Base-by-base conservation (phyloP, 163 green algal genomes). In the Prototheca cutis region DNA sequence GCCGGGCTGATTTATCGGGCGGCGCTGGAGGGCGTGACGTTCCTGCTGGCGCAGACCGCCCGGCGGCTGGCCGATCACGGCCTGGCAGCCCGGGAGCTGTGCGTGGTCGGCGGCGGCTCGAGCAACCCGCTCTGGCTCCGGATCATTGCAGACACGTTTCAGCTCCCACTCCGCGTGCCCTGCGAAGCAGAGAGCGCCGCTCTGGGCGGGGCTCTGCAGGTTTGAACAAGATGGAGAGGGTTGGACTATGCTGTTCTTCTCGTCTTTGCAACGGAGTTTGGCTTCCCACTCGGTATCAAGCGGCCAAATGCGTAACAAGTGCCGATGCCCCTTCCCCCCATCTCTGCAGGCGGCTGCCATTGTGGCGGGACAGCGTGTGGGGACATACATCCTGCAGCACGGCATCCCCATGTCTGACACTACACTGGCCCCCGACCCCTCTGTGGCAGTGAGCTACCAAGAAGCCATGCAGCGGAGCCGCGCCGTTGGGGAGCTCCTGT, bases 181-280 rank as follows among this genome's bases (percentile, higher is more conserved):
- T 55, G 76, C 1, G 87, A 95, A 62, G 55, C 81, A 1, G 88
- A 96, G 71, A 82, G 77, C 23, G 88, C 87, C 23, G 87, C 88
- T 2, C 70, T 94, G 15, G 88, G 88, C 1, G 88, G 78, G 4
- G 88, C 87, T 29, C 72, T 95, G 70, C 88, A 96, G 68, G 87
- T 82, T n/a, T n/a, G n/a, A n/a, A n/a, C n/a, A n/a, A n/a, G n/a
- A n/a, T n/a, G n/a, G n/a, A n/a, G n/a, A n/a, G n/a, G n/a, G n/a
- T n/a, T n/a, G n/a, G n/a, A n/a, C n/a, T n/a, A n/a, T n/a, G n/a
- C n/a, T n/a, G n/a, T n/a, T n/a, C n/a, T n/a, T n/a, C n/a, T n/a
- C n/a, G n/a, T n/a, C n/a, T n/a, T n/a, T n/a, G n/a, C n/a, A n/a
- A n/a, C n/a, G n/a, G n/a, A n/a, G n/a, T n/a, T n/a, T n/a, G n/a